Evolutionary conservation across 306 rosid genomes (phyloP), one percentile per base, ranked within the genome.

Genomic region (Sicyos baderoa): DNA sequence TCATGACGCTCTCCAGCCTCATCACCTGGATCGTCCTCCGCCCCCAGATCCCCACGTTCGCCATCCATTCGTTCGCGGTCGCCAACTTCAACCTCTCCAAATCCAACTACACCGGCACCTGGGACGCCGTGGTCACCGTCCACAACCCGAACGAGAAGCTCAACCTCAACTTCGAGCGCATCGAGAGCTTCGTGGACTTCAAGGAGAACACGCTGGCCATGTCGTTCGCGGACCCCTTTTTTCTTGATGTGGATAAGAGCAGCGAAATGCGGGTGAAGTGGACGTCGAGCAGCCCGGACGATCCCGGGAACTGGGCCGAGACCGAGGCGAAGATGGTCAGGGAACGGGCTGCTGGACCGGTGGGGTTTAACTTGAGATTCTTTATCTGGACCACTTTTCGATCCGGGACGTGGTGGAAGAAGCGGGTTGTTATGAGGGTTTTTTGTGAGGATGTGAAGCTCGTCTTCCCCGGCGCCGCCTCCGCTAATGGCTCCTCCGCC

Each of bases 361-460:
- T 81, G 62, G 58, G 44, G 1, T 81, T 76, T 12, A 9, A 21
- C 8, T 0, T 88, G 37, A 83, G 68, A 62, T 2, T 88, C 17
- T 3, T 60, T 16, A 54, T 80, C 22, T 10, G 23, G 22, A 49
- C 78, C 0, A 9, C 44, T 32, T 74, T 76, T 65, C 79, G 17
- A 17, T 14, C 78, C 4, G 22, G 22, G 1, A 8, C 71, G 0
- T 59, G 76, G 69, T 69, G 80, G 70, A 25, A 76, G 0, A 78
- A 69, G 27, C 51, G 4, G 0, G 18, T 56, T 2, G 1, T 10
- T 14, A 3, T 81, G 8, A 12, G 63, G 9, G 82, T 82, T 6
- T 4, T 58, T 47, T 91, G 94, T 51, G 49, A 44, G 2, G 74
- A 72, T 19, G 63, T 88, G 77, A 83, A 77, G 73, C 68, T 91